Base-by-base conservation (phyloP, 1,139 yeast genomes). In the Pichia sp. region DNA sequence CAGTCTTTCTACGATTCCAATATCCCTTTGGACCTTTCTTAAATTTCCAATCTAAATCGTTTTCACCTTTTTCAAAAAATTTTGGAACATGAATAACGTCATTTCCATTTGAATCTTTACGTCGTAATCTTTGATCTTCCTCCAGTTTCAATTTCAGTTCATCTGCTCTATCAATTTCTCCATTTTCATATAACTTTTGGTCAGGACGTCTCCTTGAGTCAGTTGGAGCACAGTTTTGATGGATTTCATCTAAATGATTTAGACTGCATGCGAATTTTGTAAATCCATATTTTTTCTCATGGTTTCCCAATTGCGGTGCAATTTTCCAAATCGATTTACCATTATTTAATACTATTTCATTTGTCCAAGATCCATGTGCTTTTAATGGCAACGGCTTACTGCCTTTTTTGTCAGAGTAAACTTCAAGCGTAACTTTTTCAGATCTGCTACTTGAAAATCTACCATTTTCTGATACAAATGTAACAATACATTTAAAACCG, bases 121-220 rank as follows among this genome's bases (percentile, higher is more conserved):
- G 76, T 59, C 96, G 75, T 6, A 68, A 76, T 57, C 98, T 76
- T 67, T 92, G 98, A 35, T 67, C 69, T 58, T 84, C 90, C 61
- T 92, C 98, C 32, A 90, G 68, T 41, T 73, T 66, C 33, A 76
- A 64, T 60, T 92, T 92, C 51, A 78, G 54, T 2, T 52, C 56
- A 59, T 90, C 97, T 0, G 97, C 96, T 41, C 68, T 66, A 16
- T 78, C 86, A 9, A 82, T 66, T 23, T 78, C 67, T 3, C 94
- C 94, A 24, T 71, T 59, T 58, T 87, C 95, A 55, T 87, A 87
- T 6, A 71, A 67, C 38, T 76, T 68, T 58, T 87, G 77, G 63
- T 92, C 98, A 0, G 97, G 97, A 58, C 98, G 76, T 39, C 81
- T 65, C 59, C 98, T 76, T 4, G 96, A 85, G 61, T 92, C 98